phyloP scores from a whole-genome alignment of 169 alveolate species.

The Theileria orientalis region DNA sequence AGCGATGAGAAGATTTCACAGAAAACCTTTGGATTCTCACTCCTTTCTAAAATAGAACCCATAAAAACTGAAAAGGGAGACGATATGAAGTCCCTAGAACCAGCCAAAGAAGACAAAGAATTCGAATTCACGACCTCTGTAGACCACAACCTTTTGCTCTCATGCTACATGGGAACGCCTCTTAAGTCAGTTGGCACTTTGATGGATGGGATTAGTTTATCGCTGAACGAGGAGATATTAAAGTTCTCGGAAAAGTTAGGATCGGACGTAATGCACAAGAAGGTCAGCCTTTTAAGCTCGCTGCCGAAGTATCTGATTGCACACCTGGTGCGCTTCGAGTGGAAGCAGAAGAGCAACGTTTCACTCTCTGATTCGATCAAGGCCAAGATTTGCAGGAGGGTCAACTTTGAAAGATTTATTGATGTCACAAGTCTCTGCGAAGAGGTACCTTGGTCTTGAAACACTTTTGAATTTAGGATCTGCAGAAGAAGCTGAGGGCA shows the following conservation, averaged over 20 bases:
- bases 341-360: conserved; percentile 85
- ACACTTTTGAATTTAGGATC: conserved; percentile 74
- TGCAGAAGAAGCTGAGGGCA: conserved; percentile 8
- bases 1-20: conserved; percentile 34
- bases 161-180: conserved; percentile 85
- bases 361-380: conserved; percentile 88
- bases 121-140: neutral
- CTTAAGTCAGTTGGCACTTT: conserved; percentile 84
- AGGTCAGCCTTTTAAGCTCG: conserved; percentile 80
- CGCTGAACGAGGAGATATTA: conserved; percentile 85
- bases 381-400: conserved; percentile 93
- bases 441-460: conserved; percentile 80
- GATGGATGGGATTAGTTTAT: conserved; percentile 86
- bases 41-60: conserved; percentile 9
- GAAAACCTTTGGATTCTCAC: conserved; percentile 38
- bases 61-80: conserved; percentile 15
- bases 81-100: conserved; percentile 19
- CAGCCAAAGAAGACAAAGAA: neutral
- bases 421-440: conserved; percentile 91
- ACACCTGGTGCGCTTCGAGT: conserved; percentile 94
- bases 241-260: conserved; percentile 80
- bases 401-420: conserved; percentile 87
- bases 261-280: conserved; percentile 82
- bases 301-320: conserved; percentile 90
- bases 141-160: conserved; percentile 33